Percentiles rank a stretch among this genome's conserved stretches.
phyloP scores from a whole-genome alignment of 2,329 filamentous ascomycete species.

The Phyllosticta citrichinensis region DNA sequence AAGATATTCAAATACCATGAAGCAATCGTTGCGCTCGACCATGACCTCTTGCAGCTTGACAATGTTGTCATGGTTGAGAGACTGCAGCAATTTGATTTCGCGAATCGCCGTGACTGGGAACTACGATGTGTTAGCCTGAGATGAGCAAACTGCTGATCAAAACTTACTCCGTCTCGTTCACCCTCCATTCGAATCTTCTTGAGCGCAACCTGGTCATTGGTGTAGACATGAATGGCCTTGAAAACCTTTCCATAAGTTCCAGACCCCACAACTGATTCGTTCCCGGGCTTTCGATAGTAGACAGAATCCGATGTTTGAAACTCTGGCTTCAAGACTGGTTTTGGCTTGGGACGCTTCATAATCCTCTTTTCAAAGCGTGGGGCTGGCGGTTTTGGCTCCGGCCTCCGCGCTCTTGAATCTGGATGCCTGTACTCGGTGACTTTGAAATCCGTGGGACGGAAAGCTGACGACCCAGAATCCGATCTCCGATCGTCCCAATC shows the following conservation, averaged over 20 bases:
- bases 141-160: not conserved
- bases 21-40: conserved; percentile 98
- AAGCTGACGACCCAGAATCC: conserved; percentile 7
- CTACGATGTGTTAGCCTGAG: conserved; percentile 21
- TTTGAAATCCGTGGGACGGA: conserved; percentile 8
- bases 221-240: conserved; percentile 90
- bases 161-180: conserved; percentile 62
- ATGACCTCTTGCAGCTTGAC: conserved; percentile 83
- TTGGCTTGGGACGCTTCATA: conserved; percentile 59
- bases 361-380: conserved; percentile 45
- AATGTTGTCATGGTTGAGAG: conserved; percentile 70
- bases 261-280: conserved; percentile 90
- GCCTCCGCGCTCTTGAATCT: conserved; percentile 19
- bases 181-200: conserved; percentile 93
- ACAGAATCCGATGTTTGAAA: conserved; percentile 75
- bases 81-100: conserved; percentile 87
- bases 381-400: conserved; percentile 24
- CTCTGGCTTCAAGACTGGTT: conserved; percentile 61
- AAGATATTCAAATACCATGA: conserved; percentile 98
- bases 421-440: conserved; percentile 11
- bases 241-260: conserved; percentile 95
- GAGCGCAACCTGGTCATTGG: conserved; percentile 68
- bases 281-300: conserved; percentile 91
- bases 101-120: conserved; percentile 86
- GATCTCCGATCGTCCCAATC: conserved; percentile 7